Conservation (phyloP, 148 eudicot genomes). For the Silene uniflora region DNA sequence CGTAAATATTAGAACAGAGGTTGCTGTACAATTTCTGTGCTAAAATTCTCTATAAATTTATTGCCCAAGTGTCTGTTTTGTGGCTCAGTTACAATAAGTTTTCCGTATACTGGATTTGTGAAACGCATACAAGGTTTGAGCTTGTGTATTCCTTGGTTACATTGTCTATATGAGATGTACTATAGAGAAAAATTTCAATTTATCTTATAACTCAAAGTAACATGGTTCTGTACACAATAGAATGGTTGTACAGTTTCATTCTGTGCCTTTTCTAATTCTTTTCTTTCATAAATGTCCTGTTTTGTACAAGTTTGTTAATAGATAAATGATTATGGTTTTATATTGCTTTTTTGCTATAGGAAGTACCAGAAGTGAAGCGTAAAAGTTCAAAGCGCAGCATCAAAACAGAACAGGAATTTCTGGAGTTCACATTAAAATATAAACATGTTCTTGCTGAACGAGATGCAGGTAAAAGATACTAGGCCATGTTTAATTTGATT, state of each 20-base stretch:
- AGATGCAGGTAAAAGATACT: slow-evolving; percentile 64
- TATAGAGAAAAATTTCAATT: not conserved
- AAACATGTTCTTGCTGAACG: slow-evolving; percentile 81
- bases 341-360: slow-evolving; percentile 43
- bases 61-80: not conserved
- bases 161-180: not conserved
- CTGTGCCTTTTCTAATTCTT: not conserved
- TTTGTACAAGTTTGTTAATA: not conserved
- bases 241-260: not conserved
- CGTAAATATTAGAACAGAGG: not conserved
- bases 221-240: not conserved
- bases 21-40: not conserved
- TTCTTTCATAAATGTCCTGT: not conserved
- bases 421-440: slow-evolving; percentile 88
- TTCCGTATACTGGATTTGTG: not conserved
- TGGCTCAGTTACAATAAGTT: not conserved
- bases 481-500: not conserved
- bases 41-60: not conserved
- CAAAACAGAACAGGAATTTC: slow-evolving; percentile 84
- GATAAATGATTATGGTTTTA: slow-evolving; percentile 1
- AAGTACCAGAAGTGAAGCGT: slow-evolving; percentile 66
- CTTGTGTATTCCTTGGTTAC: not conserved
- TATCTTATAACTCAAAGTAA: not conserved
- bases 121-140: not conserved
- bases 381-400: slow-evolving; percentile 68